Conservation (phyloP, 495 filamentous ascomycete genomes). For the Aspergillus indologenus region DNA sequence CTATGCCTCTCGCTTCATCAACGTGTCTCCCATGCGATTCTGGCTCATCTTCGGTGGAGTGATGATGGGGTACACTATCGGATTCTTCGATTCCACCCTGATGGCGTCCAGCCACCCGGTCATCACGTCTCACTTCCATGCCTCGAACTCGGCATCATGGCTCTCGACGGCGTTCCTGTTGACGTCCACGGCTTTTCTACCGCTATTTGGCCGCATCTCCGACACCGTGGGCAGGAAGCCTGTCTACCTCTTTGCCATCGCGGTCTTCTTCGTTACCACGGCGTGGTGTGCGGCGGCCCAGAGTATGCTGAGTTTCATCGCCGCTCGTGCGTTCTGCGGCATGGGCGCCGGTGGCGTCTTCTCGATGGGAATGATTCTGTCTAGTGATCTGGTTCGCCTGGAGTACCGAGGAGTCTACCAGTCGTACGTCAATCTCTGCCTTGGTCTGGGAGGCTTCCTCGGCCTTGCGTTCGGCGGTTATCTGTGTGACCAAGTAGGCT, state of each 20-base stretch:
- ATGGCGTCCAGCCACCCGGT: constrained; percentile 82
- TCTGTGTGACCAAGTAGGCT: constrained; percentile 70
- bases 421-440: constrained; percentile 70
- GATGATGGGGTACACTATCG: constrained; percentile 48
- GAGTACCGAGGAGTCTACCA: constrained; percentile 73
- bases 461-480: constrained; percentile 72
- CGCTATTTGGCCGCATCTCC: constrained; percentile 67
- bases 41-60: constrained; percentile 53
- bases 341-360: constrained; percentile 72
- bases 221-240: constrained; percentile 70
- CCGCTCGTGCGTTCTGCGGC: constrained; percentile 69
- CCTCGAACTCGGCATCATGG: constrained; percentile 76
- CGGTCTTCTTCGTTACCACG: constrained; percentile 63
- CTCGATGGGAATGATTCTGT: constrained; percentile 68
- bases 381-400: constrained; percentile 71
- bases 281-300: constrained; percentile 70
- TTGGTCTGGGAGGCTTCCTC: constrained; percentile 58
- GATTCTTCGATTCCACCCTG: constrained; percentile 70
- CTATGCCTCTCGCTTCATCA: constrained; percentile 41
- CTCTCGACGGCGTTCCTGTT: constrained; percentile 75
- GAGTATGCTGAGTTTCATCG: constrained; percentile 69
- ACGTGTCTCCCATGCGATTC: constrained; percentile 46
- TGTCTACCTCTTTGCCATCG: constrained; percentile 62
- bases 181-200: constrained; percentile 72
- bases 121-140: constrained; percentile 74